Percentiles rank a stretch among this genome's conserved stretches.
phyloP scores from a whole-genome alignment of 768 basidiomycete genomes.

The Trametes cingulata region DNA sequence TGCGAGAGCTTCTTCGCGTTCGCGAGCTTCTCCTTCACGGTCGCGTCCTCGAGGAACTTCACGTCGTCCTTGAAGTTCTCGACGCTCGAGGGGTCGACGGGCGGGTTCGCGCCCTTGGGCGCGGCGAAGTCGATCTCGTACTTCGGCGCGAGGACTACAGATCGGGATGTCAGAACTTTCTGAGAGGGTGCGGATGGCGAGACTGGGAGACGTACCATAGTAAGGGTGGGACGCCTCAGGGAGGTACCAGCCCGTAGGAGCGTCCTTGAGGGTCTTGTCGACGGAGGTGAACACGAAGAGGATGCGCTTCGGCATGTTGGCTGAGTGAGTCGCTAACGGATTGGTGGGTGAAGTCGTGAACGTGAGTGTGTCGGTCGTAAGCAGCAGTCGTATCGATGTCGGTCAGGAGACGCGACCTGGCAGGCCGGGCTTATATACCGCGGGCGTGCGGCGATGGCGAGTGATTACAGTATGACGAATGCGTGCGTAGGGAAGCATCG shows the following conservation, averaged over 20 bases:
- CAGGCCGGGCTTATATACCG: too few species aligned
- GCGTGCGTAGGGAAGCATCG: too few species aligned
- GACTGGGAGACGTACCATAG: slow-evolving; percentile 24
- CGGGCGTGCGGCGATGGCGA: too few species aligned
- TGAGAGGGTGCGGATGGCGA: neutral
- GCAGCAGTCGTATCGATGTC: neutral
- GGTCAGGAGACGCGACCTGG: too few species aligned
- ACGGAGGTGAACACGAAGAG: slow-evolving; percentile 79
- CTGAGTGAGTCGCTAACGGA: neutral
- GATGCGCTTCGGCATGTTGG: slow-evolving; percentile 35
- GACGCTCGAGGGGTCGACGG: slow-evolving; percentile 60
- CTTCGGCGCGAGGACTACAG: slow-evolving; percentile 34
- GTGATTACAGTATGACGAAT: too few species aligned
- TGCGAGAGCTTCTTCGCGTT: slow-evolving; percentile 61
- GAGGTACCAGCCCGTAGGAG: slow-evolving; percentile 69
- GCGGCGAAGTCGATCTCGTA: slow-evolving; percentile 47
- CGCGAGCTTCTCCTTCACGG: slow-evolving; percentile 50
- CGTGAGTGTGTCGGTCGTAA: neutral
- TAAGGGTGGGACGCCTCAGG: slow-evolving; percentile 53
- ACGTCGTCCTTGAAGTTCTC: slow-evolving; percentile 55
- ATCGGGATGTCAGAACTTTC: neutral
- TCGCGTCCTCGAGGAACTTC: slow-evolving; percentile 60
- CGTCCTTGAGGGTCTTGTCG: slow-evolving; percentile 53
- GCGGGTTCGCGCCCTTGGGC: slow-evolving; percentile 61
- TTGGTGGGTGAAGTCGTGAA: neutral